Conservation (phyloP, 2,329 filamentous ascomycete species). For the Sporothrix mexicana region DNA sequence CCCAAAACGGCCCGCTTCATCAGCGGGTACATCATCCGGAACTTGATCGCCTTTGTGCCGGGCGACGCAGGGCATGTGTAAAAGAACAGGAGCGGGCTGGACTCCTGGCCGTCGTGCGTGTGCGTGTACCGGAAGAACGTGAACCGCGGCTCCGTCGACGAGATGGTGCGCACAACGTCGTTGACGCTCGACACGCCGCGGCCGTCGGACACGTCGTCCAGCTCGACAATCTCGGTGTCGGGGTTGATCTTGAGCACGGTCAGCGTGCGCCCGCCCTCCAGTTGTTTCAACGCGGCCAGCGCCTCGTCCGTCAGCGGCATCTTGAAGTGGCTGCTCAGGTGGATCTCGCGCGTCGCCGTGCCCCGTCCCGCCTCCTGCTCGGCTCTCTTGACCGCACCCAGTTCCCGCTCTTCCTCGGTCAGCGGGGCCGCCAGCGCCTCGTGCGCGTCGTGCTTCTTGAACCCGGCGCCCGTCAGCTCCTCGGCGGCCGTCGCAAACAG, state of each 20-base stretch:
- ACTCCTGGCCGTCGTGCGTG: slow-evolving; percentile 57
- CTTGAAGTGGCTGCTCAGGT: slow-evolving; percentile 61
- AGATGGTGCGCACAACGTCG: slow-evolving; percentile 66
- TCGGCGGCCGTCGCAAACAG: slow-evolving; percentile 73
- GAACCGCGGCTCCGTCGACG: slow-evolving; percentile 72
- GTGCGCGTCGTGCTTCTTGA: slow-evolving; percentile 74
- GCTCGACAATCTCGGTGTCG: slow-evolving; percentile 70
- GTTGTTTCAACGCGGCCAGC: slow-evolving; percentile 64
- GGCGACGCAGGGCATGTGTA: slow-evolving; percentile 77
- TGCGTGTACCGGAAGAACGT: slow-evolving; percentile 75
- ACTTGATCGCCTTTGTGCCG: slow-evolving; percentile 73
- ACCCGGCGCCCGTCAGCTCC: slow-evolving; percentile 73
- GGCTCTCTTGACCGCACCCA: slow-evolving; percentile 74
- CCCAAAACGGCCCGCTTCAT: slow-evolving; percentile 70
- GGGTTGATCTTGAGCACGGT: slow-evolving; percentile 69
- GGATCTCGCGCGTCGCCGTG: slow-evolving; percentile 65
- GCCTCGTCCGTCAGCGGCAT: slow-evolving; percentile 69
- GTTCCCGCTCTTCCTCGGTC: slow-evolving; percentile 75
- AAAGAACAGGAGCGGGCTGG: slow-evolving; percentile 74
- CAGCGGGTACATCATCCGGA: slow-evolving; percentile 82
- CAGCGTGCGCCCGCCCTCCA: slow-evolving; percentile 60
- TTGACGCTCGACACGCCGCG: slow-evolving; percentile 60
- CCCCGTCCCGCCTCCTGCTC: slow-evolving; percentile 76
- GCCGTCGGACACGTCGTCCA: slow-evolving; percentile 51
- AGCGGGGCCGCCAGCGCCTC: slow-evolving; percentile 68